phyloP scores from a whole-genome alignment of 768 basidiomycete genomes.

The Naganishia onofrii region DNA sequence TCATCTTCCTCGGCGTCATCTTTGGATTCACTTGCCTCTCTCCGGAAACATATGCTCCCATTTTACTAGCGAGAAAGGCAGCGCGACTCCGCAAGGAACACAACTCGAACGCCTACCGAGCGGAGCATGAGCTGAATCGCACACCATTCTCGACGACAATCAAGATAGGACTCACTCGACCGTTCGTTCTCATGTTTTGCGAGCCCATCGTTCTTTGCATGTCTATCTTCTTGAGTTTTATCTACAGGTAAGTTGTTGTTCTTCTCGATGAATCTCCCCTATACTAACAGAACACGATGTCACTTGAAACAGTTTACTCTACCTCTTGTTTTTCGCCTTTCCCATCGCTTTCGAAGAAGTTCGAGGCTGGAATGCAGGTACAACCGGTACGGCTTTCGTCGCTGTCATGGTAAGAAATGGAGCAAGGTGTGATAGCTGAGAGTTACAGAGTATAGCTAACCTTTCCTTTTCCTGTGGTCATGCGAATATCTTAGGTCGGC shows the following conservation, averaged over 20 bases:
- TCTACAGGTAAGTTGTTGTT: constrained; percentile 33
- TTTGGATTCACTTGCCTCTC: constrained; percentile 40
- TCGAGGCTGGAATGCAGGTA: constrained; percentile 36
- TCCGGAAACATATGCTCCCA: constrained; percentile 52
- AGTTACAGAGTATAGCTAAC: neutral
- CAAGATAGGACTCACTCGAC: constrained; percentile 60
- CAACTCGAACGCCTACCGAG: constrained; percentile 41
- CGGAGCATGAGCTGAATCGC: constrained; percentile 37
- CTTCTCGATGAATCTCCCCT: neutral
- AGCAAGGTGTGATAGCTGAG: neutral
- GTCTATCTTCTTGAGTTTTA: constrained; percentile 39
- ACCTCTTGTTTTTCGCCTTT: constrained; percentile 43
- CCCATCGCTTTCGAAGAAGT: constrained; percentile 40
- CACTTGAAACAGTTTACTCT: constrained; percentile 30
- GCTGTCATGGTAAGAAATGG: constrained; percentile 35
- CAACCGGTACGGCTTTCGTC: constrained; percentile 38
- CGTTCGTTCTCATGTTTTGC: constrained; percentile 56
- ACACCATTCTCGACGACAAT: constrained; percentile 54
- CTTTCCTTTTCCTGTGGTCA: neutral
- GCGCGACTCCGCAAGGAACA: constrained; percentile 43
- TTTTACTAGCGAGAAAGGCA: constrained; percentile 46
- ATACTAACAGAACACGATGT: neutral
- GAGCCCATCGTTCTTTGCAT: constrained; percentile 42
- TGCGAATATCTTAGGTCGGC: constrained; percentile 32
- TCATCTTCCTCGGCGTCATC: constrained; percentile 33